A percentile compares a stretch with the other conserved stretches of the same genome.
Evolutionary conservation across 1,284 basidiomycete genomes (phyloP).

Genomic region (Apiotrichum laibachii): DNA sequence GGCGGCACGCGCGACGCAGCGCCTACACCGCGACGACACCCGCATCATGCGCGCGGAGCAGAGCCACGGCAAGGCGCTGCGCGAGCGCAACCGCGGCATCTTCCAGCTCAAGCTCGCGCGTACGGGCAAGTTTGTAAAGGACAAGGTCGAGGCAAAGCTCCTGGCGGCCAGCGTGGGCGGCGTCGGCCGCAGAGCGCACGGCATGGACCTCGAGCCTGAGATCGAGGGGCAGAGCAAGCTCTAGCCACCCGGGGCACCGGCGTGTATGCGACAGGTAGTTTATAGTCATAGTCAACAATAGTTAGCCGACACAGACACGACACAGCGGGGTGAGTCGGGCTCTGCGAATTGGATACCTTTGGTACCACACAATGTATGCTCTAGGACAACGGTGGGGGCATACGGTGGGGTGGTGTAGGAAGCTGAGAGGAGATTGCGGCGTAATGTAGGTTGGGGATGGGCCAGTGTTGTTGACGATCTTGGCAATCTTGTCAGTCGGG

Average conservation of each 20-base stretch:
- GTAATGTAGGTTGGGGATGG: too few relatives aligned
- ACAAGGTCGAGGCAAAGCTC: slow-evolving; percentile 44
- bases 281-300: neutral
- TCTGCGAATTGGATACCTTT: too few relatives aligned
- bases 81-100: slow-evolving; percentile 43
- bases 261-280: too few relatives aligned
- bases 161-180: slow-evolving; percentile 20
- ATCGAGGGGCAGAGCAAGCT: slow-evolving; percentile 46
- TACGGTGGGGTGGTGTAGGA: too few relatives aligned
- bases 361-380: too few relatives aligned
- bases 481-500: too few relatives aligned
- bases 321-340: too few relatives aligned
- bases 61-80: slow-evolving; percentile 44
- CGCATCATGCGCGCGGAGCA: slow-evolving; percentile 27
- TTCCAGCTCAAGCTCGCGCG: slow-evolving; percentile 50
- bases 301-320: too few relatives aligned
- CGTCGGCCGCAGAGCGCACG: slow-evolving; percentile 28
- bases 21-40: slow-evolving; percentile 22
- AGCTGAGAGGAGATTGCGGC: too few relatives aligned
- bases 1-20: slow-evolving; percentile 3
- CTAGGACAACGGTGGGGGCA: too few relatives aligned
- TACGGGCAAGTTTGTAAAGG: slow-evolving; percentile 48
- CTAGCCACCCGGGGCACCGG: neutral
- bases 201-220: slow-evolving; percentile 45
- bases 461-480: too few relatives aligned